These are phyloP conservation scores for Lolium multiflorum DNA, from an alignment of 176 grass and related monocot species.

Conservation along the genomic window DNA sequence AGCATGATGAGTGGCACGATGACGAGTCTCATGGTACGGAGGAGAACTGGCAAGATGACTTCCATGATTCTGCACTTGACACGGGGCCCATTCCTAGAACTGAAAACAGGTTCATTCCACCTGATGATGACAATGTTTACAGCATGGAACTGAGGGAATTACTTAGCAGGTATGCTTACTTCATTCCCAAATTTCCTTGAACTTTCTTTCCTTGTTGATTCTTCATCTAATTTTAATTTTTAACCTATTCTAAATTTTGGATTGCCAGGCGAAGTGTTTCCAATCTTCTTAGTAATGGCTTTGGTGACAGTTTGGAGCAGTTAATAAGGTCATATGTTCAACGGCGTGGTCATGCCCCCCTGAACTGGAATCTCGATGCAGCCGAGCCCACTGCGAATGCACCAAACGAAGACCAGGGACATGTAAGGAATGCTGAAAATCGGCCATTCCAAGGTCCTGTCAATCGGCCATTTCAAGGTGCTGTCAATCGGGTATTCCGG, in stretches of 20 bases:
- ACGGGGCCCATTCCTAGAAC: slow-evolving; percentile 56
- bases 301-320: slow-evolving; percentile 93
- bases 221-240: slow-evolving; percentile 13
- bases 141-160: slow-evolving; percentile 98
- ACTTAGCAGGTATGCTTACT: slow-evolving; percentile 75
- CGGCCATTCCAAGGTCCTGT: slow-evolving; percentile 53
- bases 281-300: slow-evolving; percentile 96
- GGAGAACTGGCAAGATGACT: slow-evolving; percentile 90
- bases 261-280: slow-evolving; percentile 89
- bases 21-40: slow-evolving; percentile 74
- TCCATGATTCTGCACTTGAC: slow-evolving; percentile 61
- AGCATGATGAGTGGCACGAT: slow-evolving; percentile 71
- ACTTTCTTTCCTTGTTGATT: slow-evolving; percentile 17
- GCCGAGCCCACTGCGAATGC: slow-evolving; percentile 48
- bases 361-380: slow-evolving; percentile 73
- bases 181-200: slow-evolving; percentile 2
- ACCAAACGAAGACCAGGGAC: slow-evolving; percentile 60
- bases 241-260: slow-evolving; percentile 34
- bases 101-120: slow-evolving; percentile 76
- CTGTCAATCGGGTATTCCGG: slow-evolving; percentile 40
- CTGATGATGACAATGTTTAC: slow-evolving; percentile 95
- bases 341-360: slow-evolving; percentile 61
- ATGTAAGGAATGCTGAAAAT: slow-evolving; percentile 71
- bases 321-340: slow-evolving; percentile 95
- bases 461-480: slow-evolving; percentile 55